Base-by-base conservation (phyloP, 2,329 filamentous ascomycete genomes). In the Onygenales sp. region DNA sequence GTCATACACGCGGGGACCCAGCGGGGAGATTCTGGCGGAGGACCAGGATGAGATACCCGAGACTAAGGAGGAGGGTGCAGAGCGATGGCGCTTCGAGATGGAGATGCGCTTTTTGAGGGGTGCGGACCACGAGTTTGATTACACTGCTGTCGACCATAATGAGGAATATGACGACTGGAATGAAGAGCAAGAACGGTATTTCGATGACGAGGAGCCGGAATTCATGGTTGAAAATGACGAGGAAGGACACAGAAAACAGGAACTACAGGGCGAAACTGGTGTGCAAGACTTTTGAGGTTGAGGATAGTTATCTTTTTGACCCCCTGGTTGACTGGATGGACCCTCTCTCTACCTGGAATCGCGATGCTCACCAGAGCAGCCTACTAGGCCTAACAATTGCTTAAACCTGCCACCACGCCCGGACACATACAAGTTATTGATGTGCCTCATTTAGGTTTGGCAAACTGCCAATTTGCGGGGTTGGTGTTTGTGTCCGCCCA, bases 121-220 rank as follows among this genome's bases (percentile, higher is more conserved):
- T 0, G 77, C 78, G 5, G 90, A 94, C 63, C 75, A 78, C 1
- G 88, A 94, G 47, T 92, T 94, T 61, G 85, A 92, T 56, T 95
- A 95, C 64, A 67, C 62, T 1, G 62, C 58, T 2, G 84, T 95
- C 4, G 90, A 95, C 63, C 72, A 74, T 37, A 83, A 86, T 62
- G 84, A 89, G 33, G 83, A 84, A 17, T 84, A 83, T 53, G 88
- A 95, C 65, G 81, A 84, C 68, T 65, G 70, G 75, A 68, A 77
- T 64, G 74, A 81, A 73, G 77, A 80, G 58, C 78, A 92, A 67
- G 88, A 95, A 39, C 77, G 77, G 17, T 95, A 87, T 74, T 91
- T 94, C 64, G 87, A 90, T 21, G 82, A 83, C 5, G 86, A 95
- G 73, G 84, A 87, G 60, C 85, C 86, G 0, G 76, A 77, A 47